These are phyloP conservation scores for Ophiobolus disseminans DNA, from an alignment of 2,329 filamentous ascomycete species.

Conservation along the genomic window DNA sequence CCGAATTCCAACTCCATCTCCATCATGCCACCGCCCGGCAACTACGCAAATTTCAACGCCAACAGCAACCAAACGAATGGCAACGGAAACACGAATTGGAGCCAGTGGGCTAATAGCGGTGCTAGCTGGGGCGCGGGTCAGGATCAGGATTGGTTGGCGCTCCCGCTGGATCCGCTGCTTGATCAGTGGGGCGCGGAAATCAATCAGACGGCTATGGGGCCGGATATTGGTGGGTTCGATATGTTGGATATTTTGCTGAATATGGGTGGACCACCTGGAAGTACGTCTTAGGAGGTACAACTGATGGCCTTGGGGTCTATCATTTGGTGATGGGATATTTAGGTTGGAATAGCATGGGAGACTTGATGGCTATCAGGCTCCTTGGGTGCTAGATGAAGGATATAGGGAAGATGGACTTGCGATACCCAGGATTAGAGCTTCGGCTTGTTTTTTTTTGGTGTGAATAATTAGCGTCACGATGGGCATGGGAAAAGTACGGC, in stretches of 20 bases:
- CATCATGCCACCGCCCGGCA: slow-evolving; percentile 58
- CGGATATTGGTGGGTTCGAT: slow-evolving; percentile 68
- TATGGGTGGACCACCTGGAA: slow-evolving; percentile 43
- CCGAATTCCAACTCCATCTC: slow-evolving; percentile 51
- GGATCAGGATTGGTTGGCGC: slow-evolving; percentile 65
- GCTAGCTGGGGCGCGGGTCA: slow-evolving; percentile 29
- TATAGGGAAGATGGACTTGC: neutral
- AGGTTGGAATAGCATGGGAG: too few species aligned
- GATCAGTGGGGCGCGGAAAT: slow-evolving; percentile 65
- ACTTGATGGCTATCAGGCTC: neutral
- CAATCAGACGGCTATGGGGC: slow-evolving; percentile 62
- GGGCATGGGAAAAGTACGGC: neutral
- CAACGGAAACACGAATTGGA: slow-evolving; percentile 20
- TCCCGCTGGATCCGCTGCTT: slow-evolving; percentile 67
- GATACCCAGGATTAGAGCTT: neutral
- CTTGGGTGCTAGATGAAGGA: neutral
- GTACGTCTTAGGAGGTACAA: slow-evolving; percentile 13
- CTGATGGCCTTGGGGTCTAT: neutral
- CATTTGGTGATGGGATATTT: neutral
- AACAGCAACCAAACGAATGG: slow-evolving; percentile 21
- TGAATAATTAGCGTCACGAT: neutral
- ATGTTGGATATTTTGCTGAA: slow-evolving; percentile 58
- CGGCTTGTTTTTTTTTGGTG: too few species aligned
- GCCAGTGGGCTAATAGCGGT: slow-evolving; percentile 31
- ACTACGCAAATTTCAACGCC: slow-evolving; percentile 19